Conservation (phyloP, 164 flowering plant species). For the Macadamia integrifolia region DNA sequence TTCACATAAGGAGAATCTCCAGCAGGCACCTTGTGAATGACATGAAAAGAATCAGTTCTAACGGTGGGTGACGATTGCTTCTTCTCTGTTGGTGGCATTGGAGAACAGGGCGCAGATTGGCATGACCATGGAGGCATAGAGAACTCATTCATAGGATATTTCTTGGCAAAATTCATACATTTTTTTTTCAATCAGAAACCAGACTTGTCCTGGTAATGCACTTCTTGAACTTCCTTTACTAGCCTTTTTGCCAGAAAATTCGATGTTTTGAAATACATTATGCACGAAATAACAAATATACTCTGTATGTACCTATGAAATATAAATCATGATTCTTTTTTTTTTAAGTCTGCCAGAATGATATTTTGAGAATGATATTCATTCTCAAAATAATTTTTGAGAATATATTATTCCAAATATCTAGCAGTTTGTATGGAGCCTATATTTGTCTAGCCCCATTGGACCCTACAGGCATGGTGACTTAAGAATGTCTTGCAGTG, state of each 20-base stretch:
- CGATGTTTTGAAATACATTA: neutral
- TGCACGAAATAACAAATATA: no score
- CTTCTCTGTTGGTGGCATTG: slow-evolving; percentile 27
- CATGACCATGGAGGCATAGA: slow-evolving; percentile 39
- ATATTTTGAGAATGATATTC: no score
- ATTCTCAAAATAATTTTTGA: no score
- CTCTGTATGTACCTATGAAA: no score
- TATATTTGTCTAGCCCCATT: no score
- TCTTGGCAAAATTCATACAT: slow-evolving; percentile 11
- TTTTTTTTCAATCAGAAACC: slow-evolving; percentile 1
- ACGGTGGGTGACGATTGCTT: slow-evolving; percentile 21
- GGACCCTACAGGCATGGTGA: no score
- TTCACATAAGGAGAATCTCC: slow-evolving; percentile 76
- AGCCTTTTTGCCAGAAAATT: neutral
- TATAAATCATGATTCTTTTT: no score
- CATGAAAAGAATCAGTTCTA: slow-evolving; percentile 42
- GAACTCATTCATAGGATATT: slow-evolving; percentile 25
- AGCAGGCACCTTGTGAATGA: slow-evolving; percentile 62
- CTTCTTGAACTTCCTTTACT: neutral
- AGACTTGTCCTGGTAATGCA: neutral
- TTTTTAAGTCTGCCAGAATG: no score
- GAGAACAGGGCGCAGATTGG: slow-evolving; percentile 19
- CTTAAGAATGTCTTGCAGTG: no score
- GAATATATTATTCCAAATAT: no score
- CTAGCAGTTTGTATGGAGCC: no score